Conservation (phyloP, 1,284 basidiomycete species). For the Albatrellus sp. region DNA sequence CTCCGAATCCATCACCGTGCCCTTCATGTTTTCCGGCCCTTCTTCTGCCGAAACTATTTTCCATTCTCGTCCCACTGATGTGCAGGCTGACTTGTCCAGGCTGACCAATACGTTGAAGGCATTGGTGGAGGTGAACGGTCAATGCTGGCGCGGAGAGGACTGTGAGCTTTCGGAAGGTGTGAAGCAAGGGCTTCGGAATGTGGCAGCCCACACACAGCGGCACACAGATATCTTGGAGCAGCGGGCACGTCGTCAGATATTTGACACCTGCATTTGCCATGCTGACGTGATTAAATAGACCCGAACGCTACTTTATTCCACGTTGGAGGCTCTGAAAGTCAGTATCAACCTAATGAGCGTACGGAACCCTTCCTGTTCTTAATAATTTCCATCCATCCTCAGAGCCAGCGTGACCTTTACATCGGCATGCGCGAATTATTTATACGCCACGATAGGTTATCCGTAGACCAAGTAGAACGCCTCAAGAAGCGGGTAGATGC, state of each 20-base stretch:
- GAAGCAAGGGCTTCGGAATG: constrained; percentile 54
- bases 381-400: constrained; percentile 13
- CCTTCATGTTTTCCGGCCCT: constrained; percentile 10
- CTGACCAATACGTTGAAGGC: constrained; percentile 72
- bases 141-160: constrained; percentile 67
- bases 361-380: neutral
- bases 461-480: constrained; percentile 75
- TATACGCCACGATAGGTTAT: constrained; percentile 70
- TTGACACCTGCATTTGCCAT: neutral
- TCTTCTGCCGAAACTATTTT: neutral
- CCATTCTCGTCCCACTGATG: constrained; percentile 14
- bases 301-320: constrained; percentile 45
- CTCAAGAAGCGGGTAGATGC: constrained; percentile 76
- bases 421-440: constrained; percentile 77
- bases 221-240: constrained; percentile 71
- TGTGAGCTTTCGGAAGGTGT: constrained; percentile 77
- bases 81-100: constrained; percentile 71
- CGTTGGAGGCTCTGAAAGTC: constrained; percentile 67
- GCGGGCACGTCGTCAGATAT: constrained; percentile 40
- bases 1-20: constrained; percentile 11
- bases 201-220: constrained; percentile 60
- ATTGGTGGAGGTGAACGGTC: constrained; percentile 66
- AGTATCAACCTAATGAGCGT: constrained; percentile 1
- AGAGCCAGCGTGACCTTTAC: constrained; percentile 82
- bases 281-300: constrained; percentile 28